These are phyloP conservation scores for Xylariaceae sp. DNA, from an alignment of 2,329 filamentous ascomycete genomes.

Conservation along the genomic window DNA sequence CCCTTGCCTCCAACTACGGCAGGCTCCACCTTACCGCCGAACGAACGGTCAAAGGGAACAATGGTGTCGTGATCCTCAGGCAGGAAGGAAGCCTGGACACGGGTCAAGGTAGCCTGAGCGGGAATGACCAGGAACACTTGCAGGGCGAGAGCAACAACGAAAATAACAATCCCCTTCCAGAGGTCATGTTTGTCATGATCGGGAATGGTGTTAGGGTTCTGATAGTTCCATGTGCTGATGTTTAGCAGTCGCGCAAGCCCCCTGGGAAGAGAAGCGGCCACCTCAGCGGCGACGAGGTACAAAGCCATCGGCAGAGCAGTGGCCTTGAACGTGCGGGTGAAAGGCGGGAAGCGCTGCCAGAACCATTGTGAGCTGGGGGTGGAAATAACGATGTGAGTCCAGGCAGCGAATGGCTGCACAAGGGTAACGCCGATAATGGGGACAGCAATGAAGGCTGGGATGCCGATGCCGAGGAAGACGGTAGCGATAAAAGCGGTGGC, in stretches of 20 bases:
- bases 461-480: constrained; percentile 41
- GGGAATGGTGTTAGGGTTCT: constrained; percentile 38
- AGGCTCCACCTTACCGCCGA: constrained; percentile 74
- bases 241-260: constrained; percentile 46
- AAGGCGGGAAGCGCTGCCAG: constrained; percentile 67
- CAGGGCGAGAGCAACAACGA: constrained; percentile 46
- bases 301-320: constrained; percentile 66
- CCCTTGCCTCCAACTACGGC: constrained; percentile 70
- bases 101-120: constrained; percentile 70
- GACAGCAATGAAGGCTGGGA: constrained; percentile 47
- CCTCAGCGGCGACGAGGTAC: constrained; percentile 56
- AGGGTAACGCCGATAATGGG: constrained; percentile 60
- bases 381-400: constrained; percentile 85
- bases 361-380: constrained; percentile 61
- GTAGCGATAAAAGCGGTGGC: constrained; percentile 38
- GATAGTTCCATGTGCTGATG: constrained; percentile 40
- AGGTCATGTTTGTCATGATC: constrained; percentile 37
- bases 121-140: constrained; percentile 69
- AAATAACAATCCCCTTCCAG: constrained; percentile 47
- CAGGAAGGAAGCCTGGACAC: constrained; percentile 84
- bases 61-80: constrained; percentile 79
- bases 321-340: constrained; percentile 62
- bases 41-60: constrained; percentile 86
- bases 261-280: constrained; percentile 47
- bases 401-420: constrained; percentile 69